phyloP scores from a whole-genome alignment of 352 stramenopile genomes.

The Globisporangium echinulatum region DNA sequence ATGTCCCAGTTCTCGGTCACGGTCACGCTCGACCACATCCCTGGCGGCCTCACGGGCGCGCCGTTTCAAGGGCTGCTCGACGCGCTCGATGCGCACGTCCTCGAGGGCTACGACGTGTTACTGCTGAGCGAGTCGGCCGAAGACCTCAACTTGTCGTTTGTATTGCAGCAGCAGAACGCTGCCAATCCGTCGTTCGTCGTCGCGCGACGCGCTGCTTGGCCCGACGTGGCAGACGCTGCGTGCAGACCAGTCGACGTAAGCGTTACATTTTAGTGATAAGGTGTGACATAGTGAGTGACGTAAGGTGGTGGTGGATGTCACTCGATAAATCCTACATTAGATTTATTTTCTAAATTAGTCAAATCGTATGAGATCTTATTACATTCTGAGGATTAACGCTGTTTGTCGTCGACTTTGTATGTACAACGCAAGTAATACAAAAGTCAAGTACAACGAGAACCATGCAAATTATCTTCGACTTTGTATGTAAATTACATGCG shows the following conservation, averaged over 20 bases:
- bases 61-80: slow-evolving; percentile 66
- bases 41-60: slow-evolving; percentile 58
- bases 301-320: no score
- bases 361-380: no score
- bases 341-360: no score
- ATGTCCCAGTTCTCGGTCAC: slow-evolving; percentile 88
- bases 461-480: no score
- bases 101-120: slow-evolving; percentile 81
- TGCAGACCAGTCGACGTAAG: neutral
- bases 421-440: no score
- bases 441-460: no score
- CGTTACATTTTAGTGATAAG: no score
- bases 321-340: no score
- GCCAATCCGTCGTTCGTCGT: neutral
- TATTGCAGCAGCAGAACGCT: slow-evolving; percentile 73
- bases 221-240: neutral
- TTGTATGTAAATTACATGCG: no score
- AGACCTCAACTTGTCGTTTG: slow-evolving; percentile 88
- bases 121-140: slow-evolving; percentile 83
- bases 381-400: no score
- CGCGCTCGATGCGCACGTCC: slow-evolving; percentile 58
- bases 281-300: no score
- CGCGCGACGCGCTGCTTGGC: neutral
- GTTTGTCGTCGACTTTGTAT: no score
- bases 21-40: slow-evolving; percentile 84